phyloP scores from a whole-genome alignment of 192 early-diverging fungal genomes.

The Coemansia sp. region DNA sequence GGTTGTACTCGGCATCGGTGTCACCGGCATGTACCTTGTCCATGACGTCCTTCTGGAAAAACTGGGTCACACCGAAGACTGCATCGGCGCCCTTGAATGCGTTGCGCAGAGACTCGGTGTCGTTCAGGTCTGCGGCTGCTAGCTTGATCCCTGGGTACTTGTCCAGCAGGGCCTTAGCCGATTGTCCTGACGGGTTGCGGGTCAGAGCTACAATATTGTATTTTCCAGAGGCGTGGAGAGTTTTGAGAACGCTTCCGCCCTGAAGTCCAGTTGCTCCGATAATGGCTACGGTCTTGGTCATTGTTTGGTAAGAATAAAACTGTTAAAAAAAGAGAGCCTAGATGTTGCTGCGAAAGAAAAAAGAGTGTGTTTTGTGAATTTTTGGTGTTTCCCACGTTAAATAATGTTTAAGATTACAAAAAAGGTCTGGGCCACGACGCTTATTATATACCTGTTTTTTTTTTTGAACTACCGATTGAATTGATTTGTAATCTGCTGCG shows the following conservation, averaged over 20 bases:
- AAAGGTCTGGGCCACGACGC: too few species aligned
- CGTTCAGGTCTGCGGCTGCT: slow-evolving; percentile 24
- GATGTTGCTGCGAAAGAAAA: not conserved
- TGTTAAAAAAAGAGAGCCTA: not conserved
- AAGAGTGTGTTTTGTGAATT: too few species aligned
- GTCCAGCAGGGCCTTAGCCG: slow-evolving; percentile 11
- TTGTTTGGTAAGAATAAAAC: not conserved
- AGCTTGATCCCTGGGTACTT: slow-evolving; percentile 35
- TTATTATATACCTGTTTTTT: too few species aligned
- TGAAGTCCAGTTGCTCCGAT: slow-evolving; percentile 45
- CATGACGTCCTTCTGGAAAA: slow-evolving; percentile 16
- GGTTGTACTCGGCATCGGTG: slow-evolving; percentile 26
- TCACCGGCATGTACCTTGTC: slow-evolving; percentile 13
- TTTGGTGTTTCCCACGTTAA: too few species aligned
- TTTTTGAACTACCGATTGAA: too few species aligned
- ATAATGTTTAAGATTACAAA: too few species aligned
- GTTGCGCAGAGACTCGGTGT: slow-evolving; percentile 19
- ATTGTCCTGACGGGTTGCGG: slow-evolving; percentile 17
- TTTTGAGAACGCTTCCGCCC: slow-evolving; percentile 41
- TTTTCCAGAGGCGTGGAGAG: slow-evolving; percentile 19
- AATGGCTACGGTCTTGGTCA: slow-evolving; percentile 32
- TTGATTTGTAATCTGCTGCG: too few species aligned
- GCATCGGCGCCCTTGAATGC: slow-evolving; percentile 23
- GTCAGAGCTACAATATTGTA: slow-evolving; percentile 40
- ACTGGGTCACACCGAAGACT: slow-evolving; percentile 43